Conservation (phyloP, 2,329 filamentous ascomycete species). For the Diaporthe velutina region DNA sequence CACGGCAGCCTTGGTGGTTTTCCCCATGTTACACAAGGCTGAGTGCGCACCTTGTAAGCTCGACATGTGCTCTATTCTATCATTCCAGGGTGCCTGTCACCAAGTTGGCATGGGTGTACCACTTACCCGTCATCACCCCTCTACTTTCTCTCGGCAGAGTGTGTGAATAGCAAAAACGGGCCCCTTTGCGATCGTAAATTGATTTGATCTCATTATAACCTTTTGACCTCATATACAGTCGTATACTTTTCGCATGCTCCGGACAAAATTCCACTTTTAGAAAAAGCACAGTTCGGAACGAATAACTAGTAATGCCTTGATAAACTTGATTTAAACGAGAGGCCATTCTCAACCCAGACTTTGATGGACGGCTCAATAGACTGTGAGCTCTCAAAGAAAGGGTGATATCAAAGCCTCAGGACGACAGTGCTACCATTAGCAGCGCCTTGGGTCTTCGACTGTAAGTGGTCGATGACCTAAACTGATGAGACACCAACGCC, state of each 20-base stretch:
- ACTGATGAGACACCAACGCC: background rate
- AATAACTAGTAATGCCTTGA: too few species aligned
- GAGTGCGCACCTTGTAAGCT: background rate
- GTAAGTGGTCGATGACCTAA: background rate
- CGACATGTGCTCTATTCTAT: background rate
- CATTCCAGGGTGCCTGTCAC: background rate
- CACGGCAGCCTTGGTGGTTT: background rate
- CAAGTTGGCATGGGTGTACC: too few species aligned
- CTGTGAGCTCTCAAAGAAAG: too few species aligned
- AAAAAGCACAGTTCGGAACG: background rate
- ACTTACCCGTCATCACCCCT: background rate
- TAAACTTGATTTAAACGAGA: too few species aligned
- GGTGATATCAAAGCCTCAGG: too few species aligned
- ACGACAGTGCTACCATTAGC: background rate
- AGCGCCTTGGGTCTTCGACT: background rate
- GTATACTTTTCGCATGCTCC: background rate
- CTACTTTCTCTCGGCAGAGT: background rate
- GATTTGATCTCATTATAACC: background rate
- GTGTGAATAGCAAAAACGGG: background rate
- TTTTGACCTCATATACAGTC: background rate
- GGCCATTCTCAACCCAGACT: too few species aligned
- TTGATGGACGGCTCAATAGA: too few species aligned
- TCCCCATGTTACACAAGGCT: background rate
- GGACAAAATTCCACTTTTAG: background rate
- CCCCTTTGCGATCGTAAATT: too few species aligned